Evolutionary conservation across 2,329 filamentous ascomycete species (phyloP), one percentile per base, ranked within the genome.

Genomic region (Aureobasidium sp.): DNA sequence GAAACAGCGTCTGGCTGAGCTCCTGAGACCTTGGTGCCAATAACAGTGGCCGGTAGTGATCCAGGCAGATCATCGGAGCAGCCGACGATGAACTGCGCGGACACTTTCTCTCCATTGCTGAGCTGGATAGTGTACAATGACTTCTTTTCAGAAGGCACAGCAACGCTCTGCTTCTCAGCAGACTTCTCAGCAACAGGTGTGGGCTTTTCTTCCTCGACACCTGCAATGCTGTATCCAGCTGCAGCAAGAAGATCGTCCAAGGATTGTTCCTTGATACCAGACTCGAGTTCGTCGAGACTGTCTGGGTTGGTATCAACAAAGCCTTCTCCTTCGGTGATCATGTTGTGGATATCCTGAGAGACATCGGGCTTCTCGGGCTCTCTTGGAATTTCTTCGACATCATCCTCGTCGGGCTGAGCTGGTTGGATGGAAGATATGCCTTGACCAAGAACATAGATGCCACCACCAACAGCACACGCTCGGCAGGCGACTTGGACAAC

Each of bases 401-500:
- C 64, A 56, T 64, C 63, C 11, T 60, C 57, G 11, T 64, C 62
- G 8, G 62, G 51, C 60, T 41, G 65, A 65, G 61, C 69, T 17
- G 71, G 67, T 48, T 81, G 73, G 17, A 62, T 60, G n/a, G 45
- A 36, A 41, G 57, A 51, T 60, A 94, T 77, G 11, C 86, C 86
- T 53, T 87, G 87, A 47, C 86, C 88, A 17, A 97, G 83, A 73
- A 96, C 90, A 75, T 97, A 97, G 3, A 95, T 84, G 12, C 87
- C 90, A 52, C 94, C 94, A 39, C 93, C 93, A 7, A 99, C 94
- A 22, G 93, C 93, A 65, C 87, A 87, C 42, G 93, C 91, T 67
- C 93, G 88, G 72, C 94, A 97, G 5, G 87, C 90, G 27, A 96
- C 91, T 78, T 99, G 93, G 34, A 89, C 86, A 64, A 97, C 85